phyloP scores from a whole-genome alignment of 2,329 filamentous ascomycete species.

The Cadophora gregata region DNA sequence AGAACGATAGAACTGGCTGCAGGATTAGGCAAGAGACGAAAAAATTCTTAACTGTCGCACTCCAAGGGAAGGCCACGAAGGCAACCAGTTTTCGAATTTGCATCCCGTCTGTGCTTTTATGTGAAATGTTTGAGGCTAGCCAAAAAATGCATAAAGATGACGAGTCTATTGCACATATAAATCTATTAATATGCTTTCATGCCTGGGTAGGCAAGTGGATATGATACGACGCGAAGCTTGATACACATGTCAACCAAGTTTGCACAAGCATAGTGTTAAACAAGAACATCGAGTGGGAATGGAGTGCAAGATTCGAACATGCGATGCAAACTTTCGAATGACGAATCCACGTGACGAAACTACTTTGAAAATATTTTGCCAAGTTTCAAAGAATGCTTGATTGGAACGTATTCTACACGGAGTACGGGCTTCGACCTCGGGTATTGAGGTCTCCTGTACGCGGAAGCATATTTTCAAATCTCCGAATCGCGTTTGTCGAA shows the following conservation, averaged over 20 bases:
- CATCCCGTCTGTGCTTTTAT: constrained; percentile 25
- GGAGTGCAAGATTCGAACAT: not conserved
- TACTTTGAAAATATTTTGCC: not conserved
- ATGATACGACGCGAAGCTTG: not conserved
- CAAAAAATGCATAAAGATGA: constrained; percentile 25
- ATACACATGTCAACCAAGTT: constrained; percentile 9
- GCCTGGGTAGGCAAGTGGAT: constrained; percentile 2
- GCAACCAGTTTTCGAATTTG: constrained; percentile 9
- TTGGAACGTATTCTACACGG: not conserved
- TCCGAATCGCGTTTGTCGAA: constrained; percentile 44
- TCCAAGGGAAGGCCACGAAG: constrained; percentile 8
- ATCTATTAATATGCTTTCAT: constrained; percentile 23
- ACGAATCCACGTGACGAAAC: not conserved
- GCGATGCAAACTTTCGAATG: not conserved
- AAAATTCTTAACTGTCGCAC: not conserved
- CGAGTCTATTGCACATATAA: constrained; percentile 24
- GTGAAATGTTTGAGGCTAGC: constrained; percentile 24
- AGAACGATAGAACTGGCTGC: not conserved
- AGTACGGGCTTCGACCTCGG: not conserved
- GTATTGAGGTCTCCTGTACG: not conserved
- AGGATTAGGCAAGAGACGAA: not conserved
- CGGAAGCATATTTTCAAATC: not conserved
- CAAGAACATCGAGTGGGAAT: constrained; percentile 9
- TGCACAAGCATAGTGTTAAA: not conserved
- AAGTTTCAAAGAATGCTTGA: constrained; percentile 3